Base-by-base conservation (phyloP, 768 basidiomycete species). In the Sarcomyxa edulis region DNA sequence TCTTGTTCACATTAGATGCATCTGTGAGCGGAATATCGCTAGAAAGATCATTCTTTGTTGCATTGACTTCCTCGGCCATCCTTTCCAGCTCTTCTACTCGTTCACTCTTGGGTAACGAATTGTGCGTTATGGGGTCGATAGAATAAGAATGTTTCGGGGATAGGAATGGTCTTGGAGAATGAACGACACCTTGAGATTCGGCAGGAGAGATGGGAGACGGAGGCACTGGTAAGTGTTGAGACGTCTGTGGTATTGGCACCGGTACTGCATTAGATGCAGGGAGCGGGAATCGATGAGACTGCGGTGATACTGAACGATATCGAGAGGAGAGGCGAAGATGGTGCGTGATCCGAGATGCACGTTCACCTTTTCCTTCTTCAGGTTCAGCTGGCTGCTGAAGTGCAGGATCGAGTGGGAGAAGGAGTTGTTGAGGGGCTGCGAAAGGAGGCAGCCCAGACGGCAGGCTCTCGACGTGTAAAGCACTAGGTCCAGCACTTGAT, bases 21-120 rank as follows among this genome's bases (percentile, higher is more conserved):
- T 10, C n/a, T 12, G 19, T 19, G 6, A 23, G 4, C 5, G 64
- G 62, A n/a, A 69, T 45, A 41, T 69, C 68, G 3, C 51, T 48
- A 16, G 68, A 67, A 12, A 70, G 45, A 46, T 70, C 64, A 14
- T 42, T 47, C 12, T 50, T 61, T 39, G 54, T 50, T 39, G 50
- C 51, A 12, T 52, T 69, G 1, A 74, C 78, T 40, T 72, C 72
- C 22, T 76, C 81, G 1, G 82, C 86, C 68, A 91, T 78, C 55
- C 72, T 69, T 60, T 90, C 88, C 37, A 90, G 65, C 44, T 71
- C 65, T 42, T 76, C 75, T 6, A 90, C 84, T n/a, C 76, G 59
- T 42, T 76, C 71, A 49, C 74, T 75, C 61, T 69, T 76, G 21
- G 63, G 51, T 16, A 70, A 36, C 2, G 65, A 56, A 7, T 56